Evolutionary conservation across 768 basidiomycete genomes (phyloP), one percentile per base, ranked within the genome.

Genomic region (Chlorophyllum brunneum): DNA sequence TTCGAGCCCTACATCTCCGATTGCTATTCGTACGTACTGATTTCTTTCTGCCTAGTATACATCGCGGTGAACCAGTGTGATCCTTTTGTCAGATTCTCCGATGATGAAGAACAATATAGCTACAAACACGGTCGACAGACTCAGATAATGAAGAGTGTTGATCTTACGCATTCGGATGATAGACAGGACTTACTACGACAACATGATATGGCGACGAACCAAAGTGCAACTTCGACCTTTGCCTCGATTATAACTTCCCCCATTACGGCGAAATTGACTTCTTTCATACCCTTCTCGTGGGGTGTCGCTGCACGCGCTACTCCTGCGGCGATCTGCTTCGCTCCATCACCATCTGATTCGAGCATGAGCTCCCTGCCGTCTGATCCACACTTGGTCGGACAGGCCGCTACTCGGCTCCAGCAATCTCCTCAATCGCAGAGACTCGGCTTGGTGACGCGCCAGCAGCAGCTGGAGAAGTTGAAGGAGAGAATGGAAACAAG

Each of bases 401-500:
- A 31, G 24, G 22, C 16, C 53, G 42, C 10, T 27, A 48, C 3
- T 34, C 49, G 11, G 11, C 23, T 18, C 2, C 20, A 18, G 23
- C 38, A 44, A 29, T 38, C 13, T 15, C 22, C 15, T 46, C 20
- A 45, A 18, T 46, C 13, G 27, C 54, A 27, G 33, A 63, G 63
- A 36, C 9, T 15, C 55, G 67, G 68, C 51, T 87, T 73, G 61
- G 82, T 87, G 41, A 75, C 82, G 23, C 84, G 78, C 63, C 77
- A 83, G 59, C 77, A 71, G 57, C 89, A 92, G 65, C 65, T 91
- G 59, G 78, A 79, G 63, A 82, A 78, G 67, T 67, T 91, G 59
- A 75, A 73, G 63, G 60, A 65, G 27, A 79, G 83, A 57, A 67
- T 91, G 63, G 71, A 77, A 59, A 64, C 58, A 57, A 66, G 68